Base-by-base conservation (phyloP, 257 asterid species). In the Mitragyna speciosa region DNA sequence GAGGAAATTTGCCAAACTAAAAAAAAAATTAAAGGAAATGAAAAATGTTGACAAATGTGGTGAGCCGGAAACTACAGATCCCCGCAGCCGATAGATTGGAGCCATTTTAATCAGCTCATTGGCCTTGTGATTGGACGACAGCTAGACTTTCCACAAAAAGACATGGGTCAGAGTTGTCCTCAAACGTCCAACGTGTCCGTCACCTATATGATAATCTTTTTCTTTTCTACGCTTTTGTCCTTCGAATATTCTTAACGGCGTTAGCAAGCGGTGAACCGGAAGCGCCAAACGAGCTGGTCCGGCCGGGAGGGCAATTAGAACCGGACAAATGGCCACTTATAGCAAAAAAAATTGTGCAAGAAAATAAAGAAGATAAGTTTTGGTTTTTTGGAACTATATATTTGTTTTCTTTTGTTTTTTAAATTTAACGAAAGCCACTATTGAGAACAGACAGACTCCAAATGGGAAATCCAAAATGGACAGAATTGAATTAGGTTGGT, bases 121-220 rank as follows among this genome's bases (percentile, higher is more conserved):
- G 73, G 11, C 16, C 17, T n/a, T 10, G 39, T 9, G 78, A 75
- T 56, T 74, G 80, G 80, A 75, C 31, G 72, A 75, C 83, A 80
- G 83, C 80, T 69, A 80, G 51, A 75, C 76, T 36, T 68, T 19
- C 41, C 22, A 30, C 70, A n/a, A 39, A 36, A 77, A 77, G 47
- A 76, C 82, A 76, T 33, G 77, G 68, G 78, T 82, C 84, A 77
- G 73, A 49, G 70, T 30, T 49, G 69, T 63, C 74, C 17, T n/a
- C 8, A 30, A 54, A 43, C 26, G 39, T 2, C 12, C 39, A 56
- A 82, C 70, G 75, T 71, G 68, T 28, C 68, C 19, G 1, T 2
- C 1, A 20, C 6, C 7, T 8, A 51, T 79, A 47, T 61, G 68
- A 66, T 51, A 4, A 24, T 49, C 49, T 2, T 30, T n/a, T 30